Conservation (phyloP, 257 asterid species). For the Forsythia viridissima region DNA sequence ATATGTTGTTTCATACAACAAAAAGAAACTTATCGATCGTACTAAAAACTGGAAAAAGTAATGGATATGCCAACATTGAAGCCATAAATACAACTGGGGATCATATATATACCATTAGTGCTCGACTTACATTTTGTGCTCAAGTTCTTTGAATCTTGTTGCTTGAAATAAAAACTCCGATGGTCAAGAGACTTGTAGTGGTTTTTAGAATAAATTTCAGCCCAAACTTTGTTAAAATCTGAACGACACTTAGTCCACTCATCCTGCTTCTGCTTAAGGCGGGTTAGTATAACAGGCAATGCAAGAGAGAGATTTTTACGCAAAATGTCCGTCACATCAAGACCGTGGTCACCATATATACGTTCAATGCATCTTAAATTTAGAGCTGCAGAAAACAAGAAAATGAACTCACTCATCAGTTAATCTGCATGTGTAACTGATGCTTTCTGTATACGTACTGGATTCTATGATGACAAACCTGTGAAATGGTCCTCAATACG, state of each 20-base stretch:
- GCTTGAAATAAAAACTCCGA: slow-evolving; percentile 72
- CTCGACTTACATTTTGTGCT: slow-evolving; percentile 70
- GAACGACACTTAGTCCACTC: slow-evolving; percentile 77
- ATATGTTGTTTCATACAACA: background rate
- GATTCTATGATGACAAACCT: slow-evolving; percentile 51
- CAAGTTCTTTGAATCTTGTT: slow-evolving; percentile 70
- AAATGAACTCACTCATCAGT: background rate
- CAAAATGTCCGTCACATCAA: slow-evolving; percentile 87
- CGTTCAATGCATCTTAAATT: slow-evolving; percentile 95
- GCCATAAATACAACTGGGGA: background rate
- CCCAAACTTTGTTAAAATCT: slow-evolving; percentile 71
- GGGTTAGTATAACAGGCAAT: slow-evolving; percentile 80
- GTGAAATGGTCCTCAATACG: slow-evolving; percentile 78
- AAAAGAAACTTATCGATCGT: background rate
- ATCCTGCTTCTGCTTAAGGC: slow-evolving; percentile 95
- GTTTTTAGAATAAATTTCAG: slow-evolving; percentile 66
- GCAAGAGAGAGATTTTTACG: slow-evolving; percentile 77
- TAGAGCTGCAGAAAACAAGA: slow-evolving; percentile 51
- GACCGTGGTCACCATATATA: slow-evolving; percentile 97
- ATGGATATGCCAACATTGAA: slow-evolving; percentile 9
- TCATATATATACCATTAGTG: slow-evolving; percentile 5
- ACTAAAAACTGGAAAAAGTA: slow-evolving; percentile 9
- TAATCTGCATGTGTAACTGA: no score
- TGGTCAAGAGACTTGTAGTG: slow-evolving; percentile 71
- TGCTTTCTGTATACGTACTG: no score